These are phyloP conservation scores for Cyclaneusma minus DNA, from an alignment of 2,329 filamentous ascomycete genomes.

Conservation along the genomic window DNA sequence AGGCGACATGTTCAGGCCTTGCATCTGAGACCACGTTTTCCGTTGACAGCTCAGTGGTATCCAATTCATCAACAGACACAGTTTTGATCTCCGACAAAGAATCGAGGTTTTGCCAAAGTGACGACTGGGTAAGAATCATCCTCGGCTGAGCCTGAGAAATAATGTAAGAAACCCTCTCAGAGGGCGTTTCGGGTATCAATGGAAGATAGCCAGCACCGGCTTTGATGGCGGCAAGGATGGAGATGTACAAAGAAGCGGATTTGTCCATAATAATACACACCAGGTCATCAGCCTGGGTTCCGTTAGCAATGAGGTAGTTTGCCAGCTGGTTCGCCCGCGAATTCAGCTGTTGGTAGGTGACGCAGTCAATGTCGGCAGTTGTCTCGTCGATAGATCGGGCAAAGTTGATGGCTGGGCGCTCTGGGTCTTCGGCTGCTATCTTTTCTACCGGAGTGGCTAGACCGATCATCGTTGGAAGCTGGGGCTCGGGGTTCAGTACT, in stretches of 20 bases:
- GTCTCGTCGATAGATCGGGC: conserved; percentile 28
- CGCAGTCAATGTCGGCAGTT: conserved; percentile 19
- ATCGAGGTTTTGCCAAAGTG: conserved; percentile 12
- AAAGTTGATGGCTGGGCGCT: conserved; percentile 49
- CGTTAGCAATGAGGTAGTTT: conserved; percentile 30
- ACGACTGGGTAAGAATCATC: conserved; percentile 24
- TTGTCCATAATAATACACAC: conserved; percentile 71
- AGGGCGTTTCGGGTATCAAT: conserved; percentile 55
- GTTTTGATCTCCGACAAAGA: conserved; percentile 9
- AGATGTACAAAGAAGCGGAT: conserved; percentile 53
- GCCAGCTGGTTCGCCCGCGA: conserved; percentile 47
- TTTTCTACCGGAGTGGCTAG: conserved; percentile 15
- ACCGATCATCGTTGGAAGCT: conserved; percentile 3
- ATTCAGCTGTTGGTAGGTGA: conserved; percentile 55
- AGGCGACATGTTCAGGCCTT: conserved; percentile 33
- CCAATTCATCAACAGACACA: conserved; percentile 16
- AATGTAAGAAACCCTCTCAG: conserved; percentile 42
- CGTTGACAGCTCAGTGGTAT: conserved; percentile 7
- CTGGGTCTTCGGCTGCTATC: conserved; percentile 24
- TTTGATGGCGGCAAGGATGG: conserved; percentile 62
- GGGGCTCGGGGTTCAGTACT: conserved; percentile 10
- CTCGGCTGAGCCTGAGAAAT: conserved; percentile 40
- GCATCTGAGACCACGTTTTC: conserved; percentile 2
- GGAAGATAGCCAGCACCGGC: conserved; percentile 68
- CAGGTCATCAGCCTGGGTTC: conserved; percentile 35